Conservation (phyloP, 202 grass and related monocot genomes). For the Zoysia matrella region DNA sequence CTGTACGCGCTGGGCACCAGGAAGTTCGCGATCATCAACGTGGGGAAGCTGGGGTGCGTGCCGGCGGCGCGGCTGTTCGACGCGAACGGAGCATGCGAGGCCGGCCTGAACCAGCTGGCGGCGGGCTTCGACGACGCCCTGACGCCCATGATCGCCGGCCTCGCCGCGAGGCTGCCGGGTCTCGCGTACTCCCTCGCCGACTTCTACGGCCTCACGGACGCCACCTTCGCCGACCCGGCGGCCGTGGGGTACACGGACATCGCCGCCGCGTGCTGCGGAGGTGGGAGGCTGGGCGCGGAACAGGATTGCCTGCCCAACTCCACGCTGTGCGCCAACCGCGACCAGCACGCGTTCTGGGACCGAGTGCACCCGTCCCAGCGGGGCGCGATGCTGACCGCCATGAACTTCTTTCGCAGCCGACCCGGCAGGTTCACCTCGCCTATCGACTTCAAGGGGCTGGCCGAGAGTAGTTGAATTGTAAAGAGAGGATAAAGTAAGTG, state of each 20-base stretch:
- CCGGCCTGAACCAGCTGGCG: conserved; percentile 23
- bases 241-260: neutral
- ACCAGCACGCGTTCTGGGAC: conserved; percentile 40
- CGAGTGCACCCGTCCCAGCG: conserved; percentile 13
- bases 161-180: neutral
- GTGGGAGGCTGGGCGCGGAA: conserved; percentile 22
- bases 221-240: neutral
- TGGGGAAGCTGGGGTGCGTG: conserved; percentile 30
- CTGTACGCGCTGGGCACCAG: conserved; percentile 45
- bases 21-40: conserved; percentile 43
- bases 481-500: no score
- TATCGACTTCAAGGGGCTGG: conserved; percentile 38
- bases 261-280: conserved; percentile 44
- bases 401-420: conserved; percentile 18
- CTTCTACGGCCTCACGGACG: neutral
- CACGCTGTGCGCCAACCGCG: conserved; percentile 16
- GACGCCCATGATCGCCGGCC: neutral
- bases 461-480: neutral
- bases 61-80: conserved; percentile 12
- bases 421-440: conserved; percentile 6
- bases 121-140: neutral
- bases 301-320: neutral
- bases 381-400: neutral
- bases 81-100: neutral
- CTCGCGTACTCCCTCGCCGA: conserved; percentile 41